Base-by-base conservation (phyloP, 176 grass and related monocot species). In the Lolium multiflorum region DNA sequence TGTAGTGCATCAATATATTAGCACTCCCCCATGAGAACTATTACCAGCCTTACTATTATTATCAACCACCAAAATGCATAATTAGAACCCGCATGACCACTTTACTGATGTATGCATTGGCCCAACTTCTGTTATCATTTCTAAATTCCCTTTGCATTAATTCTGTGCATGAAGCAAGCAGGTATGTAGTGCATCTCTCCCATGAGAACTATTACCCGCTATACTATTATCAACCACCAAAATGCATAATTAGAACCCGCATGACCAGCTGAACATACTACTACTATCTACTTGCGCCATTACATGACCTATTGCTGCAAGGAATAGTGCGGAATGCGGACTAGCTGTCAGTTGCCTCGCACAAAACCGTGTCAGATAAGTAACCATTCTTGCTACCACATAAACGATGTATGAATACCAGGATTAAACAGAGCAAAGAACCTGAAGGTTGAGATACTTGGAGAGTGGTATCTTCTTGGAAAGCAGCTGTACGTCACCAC, bases 391-490 rank as follows among this genome's bases (percentile, higher is more conserved):
- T 57, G 35, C 17, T 48, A 55, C n/a, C 25, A 65, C 38, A 66
- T 70, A 44, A 83, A 72, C 1, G 2, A 20, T 22, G 10, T 6
- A 0, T 24, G 80, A 64, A 55, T 25, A 52, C 6, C 13, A 88
- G 38, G 38, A 68, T 46, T 71, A 24, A 84, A 26, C 24, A 38
- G 48, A 64, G 43, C 68, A 75, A 15, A 48, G 13, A 84, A 94
- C 94, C 97, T 98, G 94, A 50, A 98, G 92, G 84, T 94, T 98
- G 79, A 98, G 76, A 92, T 64, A 98, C 78, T 94, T 98, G 4
- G 90, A 94, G 46, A 98, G n/a, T 21, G 97, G 90, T 71, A 98
- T 98, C 88, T 98, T 98, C 83, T 96, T 98, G 76, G 97, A 98
- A 20, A 98, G 94, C 10, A 96, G 58, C 12, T 95, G 97, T 56